Conservation (phyloP, 805 yeast species). For the Starmerella asiatica region DNA sequence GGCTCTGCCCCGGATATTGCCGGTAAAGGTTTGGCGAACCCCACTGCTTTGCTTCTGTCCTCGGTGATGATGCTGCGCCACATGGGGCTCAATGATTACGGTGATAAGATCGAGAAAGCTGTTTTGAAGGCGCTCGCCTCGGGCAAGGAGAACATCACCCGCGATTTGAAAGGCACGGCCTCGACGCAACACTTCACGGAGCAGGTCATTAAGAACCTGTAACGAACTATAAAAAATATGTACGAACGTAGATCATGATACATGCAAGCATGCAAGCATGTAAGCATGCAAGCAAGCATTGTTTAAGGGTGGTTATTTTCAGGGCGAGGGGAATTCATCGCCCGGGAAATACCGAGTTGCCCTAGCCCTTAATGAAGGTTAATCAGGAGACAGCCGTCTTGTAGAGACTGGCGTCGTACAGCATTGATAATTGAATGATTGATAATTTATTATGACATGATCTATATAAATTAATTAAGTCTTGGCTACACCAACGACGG, state of each 20-base stretch:
- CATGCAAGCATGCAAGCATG: background rate
- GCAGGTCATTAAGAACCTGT: slow-evolving; percentile 60
- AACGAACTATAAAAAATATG: background rate
- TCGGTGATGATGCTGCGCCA: slow-evolving; percentile 99
- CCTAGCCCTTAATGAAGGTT: too few species aligned
- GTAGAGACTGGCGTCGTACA: too few species aligned
- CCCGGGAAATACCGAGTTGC: too few species aligned
- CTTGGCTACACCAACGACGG: too few species aligned
- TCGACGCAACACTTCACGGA: slow-evolving; percentile 80
- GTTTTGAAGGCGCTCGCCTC: slow-evolving; percentile 81
- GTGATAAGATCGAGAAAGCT: slow-evolving; percentile 77
- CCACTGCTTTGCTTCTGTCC: slow-evolving; percentile 90
- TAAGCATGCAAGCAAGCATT: too few species aligned
- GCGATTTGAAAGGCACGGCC: slow-evolving; percentile 89
- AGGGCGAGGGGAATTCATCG: too few species aligned
- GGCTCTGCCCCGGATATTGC: slow-evolving; percentile 99
- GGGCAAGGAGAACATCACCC: slow-evolving; percentile 90
- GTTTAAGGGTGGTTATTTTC: too few species aligned
- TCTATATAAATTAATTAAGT: too few species aligned
- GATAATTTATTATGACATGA: too few species aligned
- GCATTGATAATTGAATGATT: too few species aligned
- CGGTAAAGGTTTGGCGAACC: slow-evolving; percentile 97
- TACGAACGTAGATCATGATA: background rate
- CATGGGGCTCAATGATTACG: slow-evolving; percentile 76
- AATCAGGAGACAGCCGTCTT: too few species aligned